Conservation (phyloP, 2,329 filamentous ascomycete species). For the Sarocladium brachiariae region DNA sequence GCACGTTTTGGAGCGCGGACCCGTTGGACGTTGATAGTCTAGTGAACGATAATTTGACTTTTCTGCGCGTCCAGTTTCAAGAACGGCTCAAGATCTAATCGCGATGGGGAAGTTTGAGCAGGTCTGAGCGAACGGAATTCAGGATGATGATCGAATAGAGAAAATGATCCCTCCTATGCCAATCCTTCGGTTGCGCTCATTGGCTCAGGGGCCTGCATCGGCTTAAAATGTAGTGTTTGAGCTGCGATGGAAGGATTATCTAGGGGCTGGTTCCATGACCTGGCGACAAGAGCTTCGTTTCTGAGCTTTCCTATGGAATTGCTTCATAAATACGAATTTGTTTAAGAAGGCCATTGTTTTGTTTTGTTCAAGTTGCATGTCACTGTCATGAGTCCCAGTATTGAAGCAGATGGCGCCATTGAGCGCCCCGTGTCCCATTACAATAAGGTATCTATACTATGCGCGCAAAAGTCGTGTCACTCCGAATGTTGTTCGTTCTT, state of each 20-base stretch:
- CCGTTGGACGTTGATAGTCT: not conserved
- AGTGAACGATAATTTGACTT: not conserved
- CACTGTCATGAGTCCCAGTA: not conserved
- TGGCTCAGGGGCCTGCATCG: constrained; percentile 7
- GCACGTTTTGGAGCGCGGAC: not conserved
- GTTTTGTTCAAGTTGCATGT: not conserved
- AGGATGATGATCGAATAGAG: not conserved
- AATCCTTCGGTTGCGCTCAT: constrained; percentile 1
- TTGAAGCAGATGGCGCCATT: constrained; percentile 3
- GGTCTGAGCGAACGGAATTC: not conserved
- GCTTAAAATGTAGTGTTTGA: not conserved
- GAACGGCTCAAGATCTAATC: not conserved
- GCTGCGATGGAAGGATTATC: too few relatives aligned
- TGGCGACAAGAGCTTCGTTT: too few relatives aligned
- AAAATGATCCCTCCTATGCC: not conserved
- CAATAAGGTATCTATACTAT: constrained; percentile 7
- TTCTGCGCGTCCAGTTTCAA: too few relatives aligned
- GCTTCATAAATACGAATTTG: not conserved
- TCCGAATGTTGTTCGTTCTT: not conserved
- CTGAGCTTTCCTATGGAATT: too few relatives aligned
- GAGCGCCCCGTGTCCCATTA: not conserved
- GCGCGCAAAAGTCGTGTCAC: not conserved
- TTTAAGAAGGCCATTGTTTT: not conserved
- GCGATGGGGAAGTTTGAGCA: not conserved
- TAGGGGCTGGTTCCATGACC: too few relatives aligned